phyloP scores from a whole-genome alignment of 2,329 filamentous ascomycete genomes.

The Hypoxylon sp. region DNA sequence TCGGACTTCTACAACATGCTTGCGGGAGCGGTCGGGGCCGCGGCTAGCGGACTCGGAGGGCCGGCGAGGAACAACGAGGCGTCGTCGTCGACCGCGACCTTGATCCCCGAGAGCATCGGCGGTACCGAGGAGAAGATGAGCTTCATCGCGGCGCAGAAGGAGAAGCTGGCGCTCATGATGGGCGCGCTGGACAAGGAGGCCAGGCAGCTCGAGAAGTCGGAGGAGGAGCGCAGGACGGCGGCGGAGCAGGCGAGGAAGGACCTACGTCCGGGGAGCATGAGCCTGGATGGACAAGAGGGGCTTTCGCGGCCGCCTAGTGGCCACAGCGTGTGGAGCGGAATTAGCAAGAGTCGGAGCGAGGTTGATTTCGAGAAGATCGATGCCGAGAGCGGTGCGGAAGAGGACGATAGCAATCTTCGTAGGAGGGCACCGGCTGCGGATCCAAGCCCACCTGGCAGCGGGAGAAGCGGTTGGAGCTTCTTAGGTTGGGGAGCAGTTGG shows the following conservation, averaged over 20 bases:
- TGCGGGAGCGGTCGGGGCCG: slow-evolving; percentile 78
- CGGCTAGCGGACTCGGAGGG: slow-evolving; percentile 60
- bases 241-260: slow-evolving; percentile 43
- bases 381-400: slow-evolving; percentile 76
- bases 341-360: slow-evolving; percentile 88
- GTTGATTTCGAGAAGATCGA: slow-evolving; percentile 92
- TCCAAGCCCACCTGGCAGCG: slow-evolving; percentile 48
- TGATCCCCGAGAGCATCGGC: slow-evolving; percentile 80
- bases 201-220: slow-evolving; percentile 66
- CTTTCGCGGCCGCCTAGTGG: slow-evolving; percentile 62
- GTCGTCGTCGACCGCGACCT: slow-evolving; percentile 69
- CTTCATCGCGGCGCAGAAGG: slow-evolving; percentile 84
- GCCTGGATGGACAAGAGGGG: slow-evolving; percentile 54
- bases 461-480: slow-evolving; percentile 49
- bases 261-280: slow-evolving; percentile 50
- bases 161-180: slow-evolving; percentile 81
- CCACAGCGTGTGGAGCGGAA: slow-evolving; percentile 65
- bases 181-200: slow-evolving; percentile 86
- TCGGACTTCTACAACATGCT: slow-evolving; percentile 84
- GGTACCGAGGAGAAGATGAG: slow-evolving; percentile 76
- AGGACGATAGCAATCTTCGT: slow-evolving; percentile 58
- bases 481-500: slow-evolving; percentile 51
- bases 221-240: slow-evolving; percentile 51
- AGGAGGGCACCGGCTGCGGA: slow-evolving; percentile 42
- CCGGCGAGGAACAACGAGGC: slow-evolving; percentile 38